Evolutionary conservation across 768 basidiomycete genomes (phyloP), one percentile per base, ranked within the genome.

Genomic region (Steccherinum ochraceum): DNA sequence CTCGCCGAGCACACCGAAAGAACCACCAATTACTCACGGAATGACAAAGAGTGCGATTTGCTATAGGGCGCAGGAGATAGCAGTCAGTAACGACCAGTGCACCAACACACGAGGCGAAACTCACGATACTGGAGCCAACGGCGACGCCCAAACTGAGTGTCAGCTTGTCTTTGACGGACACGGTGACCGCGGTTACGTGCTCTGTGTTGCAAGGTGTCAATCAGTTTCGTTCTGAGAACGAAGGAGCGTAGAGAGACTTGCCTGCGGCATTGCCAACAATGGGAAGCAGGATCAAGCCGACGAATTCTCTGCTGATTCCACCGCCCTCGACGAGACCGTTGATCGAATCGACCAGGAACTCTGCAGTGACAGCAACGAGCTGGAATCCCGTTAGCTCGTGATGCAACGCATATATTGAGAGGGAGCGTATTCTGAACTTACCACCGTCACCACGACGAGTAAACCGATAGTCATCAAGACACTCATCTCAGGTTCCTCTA

Each of bases 211-310:
- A 46, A 18, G 24, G 20, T 43, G 43, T 18, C 25, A 43, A 26
- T 25, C 30, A 35, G 1, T 24, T 21, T 46, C 40, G 2, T 18
- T 23, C 21, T 11, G 30, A 13, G 5, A 47, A 18, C 3, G 3
- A 3, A 40, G 25, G 20, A 30, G 12, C 12, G 24, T 48, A 21
- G 48, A 51, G 13, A 18, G n/a, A 51, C 68, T 40, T 43, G 86
- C 88, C 88, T 61, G 89, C 86, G 26, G 91, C 73, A 12, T 85
- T 86, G 26, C 81, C 86, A 39, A 94, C 86, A 16, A 85, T 83
- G 2, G 94, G 94, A 10, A 97, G 76, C 12, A 98, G 64, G 58
- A 98, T 91, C 27, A 97, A 70, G 13, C 84, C 93, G 51, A 94
- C 76, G 84, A 91, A 98, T 64, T 93, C 87, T 56, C 89, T 88